Conservation (phyloP, 768 basidiomycete species). For the Thelephora aurantiotincta region DNA sequence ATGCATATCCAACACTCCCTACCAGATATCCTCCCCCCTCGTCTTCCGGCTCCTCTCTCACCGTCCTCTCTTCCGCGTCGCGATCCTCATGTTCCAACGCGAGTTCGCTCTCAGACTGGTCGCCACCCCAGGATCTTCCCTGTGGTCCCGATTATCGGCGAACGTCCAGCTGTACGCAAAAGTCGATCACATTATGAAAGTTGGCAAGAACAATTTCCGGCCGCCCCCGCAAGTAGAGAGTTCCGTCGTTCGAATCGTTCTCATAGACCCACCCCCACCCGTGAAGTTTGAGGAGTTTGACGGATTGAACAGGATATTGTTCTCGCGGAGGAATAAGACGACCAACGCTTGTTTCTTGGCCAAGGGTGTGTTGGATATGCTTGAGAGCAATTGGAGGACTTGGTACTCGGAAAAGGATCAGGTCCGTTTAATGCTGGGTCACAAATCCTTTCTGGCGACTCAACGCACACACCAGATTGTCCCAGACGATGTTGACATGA, state of each 20-base stretch:
- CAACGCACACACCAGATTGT: slow-evolving; percentile 32
- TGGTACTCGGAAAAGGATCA: slow-evolving; percentile 76
- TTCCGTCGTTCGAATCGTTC: slow-evolving; percentile 81
- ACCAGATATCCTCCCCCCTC: slow-evolving; percentile 96
- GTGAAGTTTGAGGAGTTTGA: slow-evolving; percentile 97
- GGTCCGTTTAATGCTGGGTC: slow-evolving; percentile 26
- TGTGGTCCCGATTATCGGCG: slow-evolving; percentile 91
- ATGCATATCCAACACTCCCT: slow-evolving; percentile 98
- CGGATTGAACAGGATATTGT: slow-evolving; percentile 83
- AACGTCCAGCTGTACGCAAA: slow-evolving; percentile 97
- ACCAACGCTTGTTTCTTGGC: slow-evolving; percentile 83
- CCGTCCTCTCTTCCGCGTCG: slow-evolving; percentile 83
- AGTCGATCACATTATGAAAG: slow-evolving; percentile 92
- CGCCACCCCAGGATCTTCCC: slow-evolving; percentile 64
- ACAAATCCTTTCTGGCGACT: neutral
- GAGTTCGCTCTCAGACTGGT: slow-evolving; percentile 92
- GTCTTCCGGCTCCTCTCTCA: slow-evolving; percentile 96
- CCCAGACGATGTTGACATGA: slow-evolving; percentile 58
- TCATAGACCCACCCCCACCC: slow-evolving; percentile 89
- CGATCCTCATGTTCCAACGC: slow-evolving; percentile 99
- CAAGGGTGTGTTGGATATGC: slow-evolving; percentile 88
- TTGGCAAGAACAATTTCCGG: slow-evolving; percentile 92
- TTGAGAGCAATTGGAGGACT: slow-evolving; percentile 86
- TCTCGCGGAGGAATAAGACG: slow-evolving; percentile 82
- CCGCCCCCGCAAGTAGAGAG: slow-evolving; percentile 93